phyloP scores from a whole-genome alignment of 2,329 filamentous ascomycete genomes.

The Fusarium drepaniforme region DNA sequence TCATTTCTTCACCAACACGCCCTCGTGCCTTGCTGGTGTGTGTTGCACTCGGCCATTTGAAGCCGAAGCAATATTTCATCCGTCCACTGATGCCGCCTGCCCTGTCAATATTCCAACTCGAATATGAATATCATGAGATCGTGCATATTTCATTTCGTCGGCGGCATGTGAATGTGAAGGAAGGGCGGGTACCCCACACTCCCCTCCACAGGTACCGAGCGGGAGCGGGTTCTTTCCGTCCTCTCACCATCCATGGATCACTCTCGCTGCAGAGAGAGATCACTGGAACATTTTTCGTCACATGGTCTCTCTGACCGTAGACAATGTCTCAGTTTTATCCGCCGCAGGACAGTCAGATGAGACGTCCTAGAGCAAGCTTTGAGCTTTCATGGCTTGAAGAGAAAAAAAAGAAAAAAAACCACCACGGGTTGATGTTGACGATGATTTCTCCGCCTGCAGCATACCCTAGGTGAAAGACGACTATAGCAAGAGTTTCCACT shows the following conservation, averaged over 20 bases:
- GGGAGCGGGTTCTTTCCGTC: not conserved
- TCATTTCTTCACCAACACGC: not conserved
- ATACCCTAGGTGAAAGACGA: constrained; percentile 16
- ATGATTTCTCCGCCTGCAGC: not conserved
- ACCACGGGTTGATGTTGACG: not conserved
- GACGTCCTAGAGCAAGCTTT: not conserved
- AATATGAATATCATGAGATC: constrained; percentile 11
- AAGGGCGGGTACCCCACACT: constrained; percentile 7
- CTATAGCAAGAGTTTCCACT: constrained; percentile 1
- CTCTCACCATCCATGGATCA: not conserved
- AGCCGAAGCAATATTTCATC: constrained; percentile 27
- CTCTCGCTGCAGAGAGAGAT: not conserved
- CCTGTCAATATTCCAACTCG: constrained; percentile 1
- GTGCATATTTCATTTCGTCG: constrained; percentile 5
- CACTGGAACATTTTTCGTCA: constrained; percentile 1
- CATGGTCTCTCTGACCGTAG: not conserved
- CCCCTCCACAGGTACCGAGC: not conserved
- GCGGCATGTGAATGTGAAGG: constrained; percentile 11
- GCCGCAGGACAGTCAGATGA: constrained; percentile 1
- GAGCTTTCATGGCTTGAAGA: not conserved
- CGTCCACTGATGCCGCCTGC: constrained; percentile 24
- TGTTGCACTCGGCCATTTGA: constrained; percentile 26
- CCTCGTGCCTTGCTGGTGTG: not conserved
- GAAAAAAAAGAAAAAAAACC: not conserved
- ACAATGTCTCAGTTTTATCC: not conserved